Base-by-base conservation (phyloP, 768 basidiomycete genomes). In the Pulveroboletus sp. region DNA sequence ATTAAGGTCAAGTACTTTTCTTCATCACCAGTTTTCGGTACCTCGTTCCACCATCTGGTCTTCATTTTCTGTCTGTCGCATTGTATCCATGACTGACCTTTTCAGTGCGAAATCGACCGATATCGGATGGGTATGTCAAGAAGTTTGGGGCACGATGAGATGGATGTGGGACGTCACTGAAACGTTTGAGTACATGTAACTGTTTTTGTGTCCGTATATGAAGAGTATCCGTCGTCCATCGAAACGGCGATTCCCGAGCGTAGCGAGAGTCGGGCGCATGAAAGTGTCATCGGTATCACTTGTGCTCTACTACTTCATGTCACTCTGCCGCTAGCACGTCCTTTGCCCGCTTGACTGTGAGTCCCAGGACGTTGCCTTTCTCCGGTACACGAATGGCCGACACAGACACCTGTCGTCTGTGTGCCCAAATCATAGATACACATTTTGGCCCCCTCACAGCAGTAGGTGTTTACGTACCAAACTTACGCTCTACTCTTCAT, bases 391-490 rank as follows among this genome's bases (percentile, higher is more conserved):
- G 32, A 26, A 87, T 87, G 86, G 82, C 82, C 30, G 81, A 87
- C 61, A 72, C 73, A 33, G 78, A 86, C 57, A 82, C 79, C 5
- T 72, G 76, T 36, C 74, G 76, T 45, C 64, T 89, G 32, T 86
- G 84, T 65, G 67, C 70, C 40, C 79, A 86, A 61, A 78, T 86
- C 33, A 72, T 86, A 35, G 71, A 76, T 50, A 73, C 79, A 7
- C 83, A 86, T 49, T 87, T 88, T 57, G 86, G 85, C 0, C 71
- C 76, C 11, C 69, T 86, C 40, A 76, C 79, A 37, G 77, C 86
- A 46, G 89, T 89, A 59, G 71, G 82, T 58, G 28, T 28, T 15
- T 31, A 10, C 17, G 8, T 15, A 42, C 51, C 27, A 13, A 35
- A 8, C 47, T 2, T 9, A 10, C 13, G 15, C 5, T 17, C n/a